These are phyloP conservation scores for Marasmius tenuissimus DNA, from an alignment of 1,284 basidiomycete species.

Conservation along the genomic window DNA sequence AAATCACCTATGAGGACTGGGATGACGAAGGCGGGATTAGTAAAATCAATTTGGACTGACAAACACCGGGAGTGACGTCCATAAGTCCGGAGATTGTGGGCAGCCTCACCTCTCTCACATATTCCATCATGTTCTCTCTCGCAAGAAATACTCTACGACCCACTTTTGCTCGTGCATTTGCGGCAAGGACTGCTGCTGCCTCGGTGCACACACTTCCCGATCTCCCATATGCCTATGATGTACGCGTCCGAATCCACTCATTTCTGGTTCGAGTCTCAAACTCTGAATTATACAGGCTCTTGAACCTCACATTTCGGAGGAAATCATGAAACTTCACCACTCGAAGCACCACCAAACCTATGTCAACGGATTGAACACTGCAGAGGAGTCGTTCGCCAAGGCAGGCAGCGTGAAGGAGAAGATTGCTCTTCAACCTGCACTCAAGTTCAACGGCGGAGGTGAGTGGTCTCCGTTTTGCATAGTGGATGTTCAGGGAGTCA, in stretches of 20 bases:
- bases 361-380: conserved; percentile 89
- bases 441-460: conserved; percentile 67
- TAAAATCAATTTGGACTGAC: neutral
- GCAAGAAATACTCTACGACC: conserved; percentile 41
- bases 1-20: neutral
- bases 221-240: conserved; percentile 91
- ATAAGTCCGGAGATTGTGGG: neutral
- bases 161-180: conserved; percentile 38
- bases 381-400: conserved; percentile 82
- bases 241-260: conserved; percentile 30
- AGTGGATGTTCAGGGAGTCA: neutral
- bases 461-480: conserved; percentile 14
- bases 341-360: conserved; percentile 95
- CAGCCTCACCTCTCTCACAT: neutral
- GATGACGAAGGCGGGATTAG: neutral
- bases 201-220: conserved; percentile 76
- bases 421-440: conserved; percentile 67
- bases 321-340: conserved; percentile 95
- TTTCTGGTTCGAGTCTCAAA: conserved; percentile 9
- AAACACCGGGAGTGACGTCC: neutral
- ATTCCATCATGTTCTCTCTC: conserved; percentile 46
- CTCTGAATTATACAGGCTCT: conserved; percentile 47
- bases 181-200: conserved; percentile 31
- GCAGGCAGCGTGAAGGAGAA: conserved; percentile 71
- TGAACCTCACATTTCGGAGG: conserved; percentile 73